Evolutionary conservation across 805 yeast genomes (phyloP).

Genomic region (Candida methanosorbosa): DNA sequence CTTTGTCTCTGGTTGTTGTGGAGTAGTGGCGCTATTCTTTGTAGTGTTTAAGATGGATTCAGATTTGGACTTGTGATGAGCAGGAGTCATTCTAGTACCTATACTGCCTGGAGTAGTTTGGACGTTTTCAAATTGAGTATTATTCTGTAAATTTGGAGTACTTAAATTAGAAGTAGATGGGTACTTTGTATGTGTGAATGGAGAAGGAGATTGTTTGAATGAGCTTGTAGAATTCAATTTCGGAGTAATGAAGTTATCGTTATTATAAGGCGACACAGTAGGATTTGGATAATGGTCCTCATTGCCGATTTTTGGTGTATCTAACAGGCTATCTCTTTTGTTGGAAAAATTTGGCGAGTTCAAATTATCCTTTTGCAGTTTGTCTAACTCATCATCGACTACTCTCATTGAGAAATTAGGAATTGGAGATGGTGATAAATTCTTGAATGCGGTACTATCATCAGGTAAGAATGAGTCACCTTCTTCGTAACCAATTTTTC

Average conservation of each 20-base stretch:
- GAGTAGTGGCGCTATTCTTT: neutral
- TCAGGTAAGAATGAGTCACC: slow-evolving; percentile 8
- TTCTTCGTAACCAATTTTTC: slow-evolving; percentile 21
- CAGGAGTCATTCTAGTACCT: too few relatives aligned
- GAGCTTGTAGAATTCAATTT: neutral
- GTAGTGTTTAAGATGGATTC: neutral
- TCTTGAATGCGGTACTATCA: neutral
- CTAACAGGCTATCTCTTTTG: neutral
- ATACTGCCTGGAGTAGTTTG: too few relatives aligned
- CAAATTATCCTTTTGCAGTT: neutral
- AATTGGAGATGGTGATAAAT: slow-evolving; percentile 5
- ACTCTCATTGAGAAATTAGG: neutral
- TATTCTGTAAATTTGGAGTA: too few relatives aligned
- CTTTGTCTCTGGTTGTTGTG: slow-evolving; percentile 3
- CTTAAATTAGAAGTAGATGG: neutral
- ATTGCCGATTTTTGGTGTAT: neutral
- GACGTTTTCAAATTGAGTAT: too few relatives aligned
- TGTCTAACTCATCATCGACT: neutral
- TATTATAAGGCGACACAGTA: neutral
- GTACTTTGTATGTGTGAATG: neutral
- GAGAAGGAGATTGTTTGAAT: neutral
- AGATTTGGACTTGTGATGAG: too few relatives aligned
- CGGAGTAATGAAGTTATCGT: neutral
- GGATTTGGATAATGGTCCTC: neutral
- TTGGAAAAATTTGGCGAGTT: too few relatives aligned